These are phyloP conservation scores for Penicillium flavigenum DNA, from an alignment of 495 filamentous ascomycete species.

Conservation along the genomic window DNA sequence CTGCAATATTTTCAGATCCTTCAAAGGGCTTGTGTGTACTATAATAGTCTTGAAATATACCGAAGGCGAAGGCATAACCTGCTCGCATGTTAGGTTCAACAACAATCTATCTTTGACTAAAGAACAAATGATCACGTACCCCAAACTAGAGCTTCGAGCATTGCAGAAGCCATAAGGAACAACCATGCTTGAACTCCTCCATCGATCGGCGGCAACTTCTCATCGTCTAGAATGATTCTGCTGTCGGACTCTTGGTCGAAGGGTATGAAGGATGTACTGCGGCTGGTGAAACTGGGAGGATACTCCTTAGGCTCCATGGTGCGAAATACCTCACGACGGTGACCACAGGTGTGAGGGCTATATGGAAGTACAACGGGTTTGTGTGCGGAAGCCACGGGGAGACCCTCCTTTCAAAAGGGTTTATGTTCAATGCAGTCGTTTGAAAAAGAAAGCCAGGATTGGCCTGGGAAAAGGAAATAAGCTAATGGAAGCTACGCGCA, in stretches of 20 bases:
- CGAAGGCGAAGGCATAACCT: constrained; percentile 66
- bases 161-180: constrained; percentile 58
- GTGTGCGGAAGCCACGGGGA: not conserved
- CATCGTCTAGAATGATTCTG: constrained; percentile 1
- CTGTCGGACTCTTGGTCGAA: constrained; percentile 10
- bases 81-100: not conserved
- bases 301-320: constrained; percentile 14
- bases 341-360: not conserved
- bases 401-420: not conserved
- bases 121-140: constrained; percentile 38
- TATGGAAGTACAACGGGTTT: not conserved
- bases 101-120: not conserved
- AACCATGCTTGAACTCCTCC: constrained; percentile 63
- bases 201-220: constrained; percentile 53
- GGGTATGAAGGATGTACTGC: not conserved
- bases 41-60: constrained; percentile 60
- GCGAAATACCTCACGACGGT: not conserved
- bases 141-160: constrained; percentile 64
- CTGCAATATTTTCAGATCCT: constrained; percentile 40
- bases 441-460: not conserved
- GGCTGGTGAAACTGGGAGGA: constrained; percentile 9
- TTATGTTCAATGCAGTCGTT: not conserved
- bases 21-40: constrained; percentile 46
- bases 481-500: constrained; percentile 8
- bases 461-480: constrained; percentile 1